Percentiles rank a stretch among this genome's conserved stretches.
phyloP scores from a whole-genome alignment of 352 stramenopile species.

The Globisporangium lucens region DNA sequence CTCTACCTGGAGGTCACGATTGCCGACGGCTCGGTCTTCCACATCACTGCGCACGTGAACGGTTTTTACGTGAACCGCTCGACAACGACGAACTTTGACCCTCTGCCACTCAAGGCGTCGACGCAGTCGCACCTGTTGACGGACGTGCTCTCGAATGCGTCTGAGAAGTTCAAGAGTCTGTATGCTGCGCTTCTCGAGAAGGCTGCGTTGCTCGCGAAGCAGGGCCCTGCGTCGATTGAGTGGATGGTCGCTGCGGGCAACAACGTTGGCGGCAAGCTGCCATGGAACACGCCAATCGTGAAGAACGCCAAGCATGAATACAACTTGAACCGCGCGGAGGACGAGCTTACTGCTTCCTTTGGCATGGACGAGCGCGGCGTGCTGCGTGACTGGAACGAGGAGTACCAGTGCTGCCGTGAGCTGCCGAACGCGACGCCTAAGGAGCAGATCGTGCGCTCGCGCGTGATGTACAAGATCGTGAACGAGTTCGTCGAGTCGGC shows the following conservation, averaged over 20 bases:
- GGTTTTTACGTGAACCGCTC: conserved; percentile 95
- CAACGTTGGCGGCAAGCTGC: conserved; percentile 67
- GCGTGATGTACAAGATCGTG: conserved; percentile 94
- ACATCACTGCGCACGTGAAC: conserved; percentile 88
- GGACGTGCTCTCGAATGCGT: conserved; percentile 70
- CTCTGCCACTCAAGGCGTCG: conserved; percentile 47
- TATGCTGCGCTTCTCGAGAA: conserved; percentile 82
- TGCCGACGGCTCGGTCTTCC: conserved; percentile 63
- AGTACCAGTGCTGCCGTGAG: conserved; percentile 92
- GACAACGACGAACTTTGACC: conserved; percentile 76
- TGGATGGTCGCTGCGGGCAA: conserved; percentile 83
- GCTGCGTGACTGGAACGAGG: conserved; percentile 96
- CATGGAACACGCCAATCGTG: conserved; percentile 68
- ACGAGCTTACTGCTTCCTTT: conserved; percentile 87
- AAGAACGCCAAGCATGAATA: conserved; percentile 51
- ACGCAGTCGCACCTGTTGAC: conserved; percentile 68
- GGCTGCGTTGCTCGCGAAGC: conserved; percentile 64
- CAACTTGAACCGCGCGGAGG: conserved; percentile 85
- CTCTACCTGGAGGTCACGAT: conserved; percentile 91
- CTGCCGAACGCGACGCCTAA: conserved; percentile 71
- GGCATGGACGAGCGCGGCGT: conserved; percentile 92
- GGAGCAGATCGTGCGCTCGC: conserved; percentile 91
- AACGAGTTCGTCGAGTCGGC: conserved; percentile 94
- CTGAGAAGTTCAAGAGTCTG: conserved; percentile 63
- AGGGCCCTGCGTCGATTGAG: conserved; percentile 79